Percentiles rank a stretch among this genome's conserved stretches.
These are phyloP conservation scores for Sporopachydermia cereana DNA, from an alignment of 1,139 yeast genomes.

Conservation along the genomic window DNA sequence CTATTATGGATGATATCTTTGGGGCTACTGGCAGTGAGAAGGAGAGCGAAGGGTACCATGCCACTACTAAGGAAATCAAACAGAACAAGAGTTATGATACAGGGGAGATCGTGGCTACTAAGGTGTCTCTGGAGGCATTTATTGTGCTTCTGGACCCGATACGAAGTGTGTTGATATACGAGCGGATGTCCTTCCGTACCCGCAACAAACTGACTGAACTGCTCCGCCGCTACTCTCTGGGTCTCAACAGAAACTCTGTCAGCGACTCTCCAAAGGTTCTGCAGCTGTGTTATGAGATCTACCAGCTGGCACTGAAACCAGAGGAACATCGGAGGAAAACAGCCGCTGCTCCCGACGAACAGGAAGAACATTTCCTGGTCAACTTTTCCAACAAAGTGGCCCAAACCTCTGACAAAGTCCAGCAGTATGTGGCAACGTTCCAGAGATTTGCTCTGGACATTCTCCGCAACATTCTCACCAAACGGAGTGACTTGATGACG, in stretches of 20 bases:
- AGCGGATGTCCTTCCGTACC: slow-evolving; percentile 52
- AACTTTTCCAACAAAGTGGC: slow-evolving; percentile 48
- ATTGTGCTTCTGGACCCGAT: slow-evolving; percentile 59
- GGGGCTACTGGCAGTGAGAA: slow-evolving; percentile 93
- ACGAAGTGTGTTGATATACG: slow-evolving; percentile 45
- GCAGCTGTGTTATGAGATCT: slow-evolving; percentile 63
- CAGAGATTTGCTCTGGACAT: slow-evolving; percentile 74
- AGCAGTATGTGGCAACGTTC: slow-evolving; percentile 43
- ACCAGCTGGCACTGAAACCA: slow-evolving; percentile 31
- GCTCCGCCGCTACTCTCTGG: slow-evolving; percentile 62
- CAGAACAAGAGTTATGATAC: slow-evolving; percentile 83
- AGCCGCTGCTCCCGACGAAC: slow-evolving; percentile 21
- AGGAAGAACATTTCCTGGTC: slow-evolving; percentile 57
- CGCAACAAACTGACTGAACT: slow-evolving; percentile 75
- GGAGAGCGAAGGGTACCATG: slow-evolving; percentile 84
- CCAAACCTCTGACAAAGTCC: slow-evolving; percentile 37
- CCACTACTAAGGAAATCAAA: slow-evolving; percentile 84
- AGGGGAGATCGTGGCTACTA: slow-evolving; percentile 62
- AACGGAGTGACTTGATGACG: slow-evolving; percentile 45
- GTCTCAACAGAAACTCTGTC: slow-evolving; percentile 57
- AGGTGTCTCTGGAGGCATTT: slow-evolving; percentile 50
- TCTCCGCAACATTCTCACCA: slow-evolving; percentile 57
- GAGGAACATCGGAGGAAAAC: slow-evolving; percentile 15
- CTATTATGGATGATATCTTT: slow-evolving; percentile 86
- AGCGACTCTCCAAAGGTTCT: slow-evolving; percentile 49